These are phyloP conservation scores for Paraphaeosphaeria sporulosa DNA, from an alignment of 2,329 filamentous ascomycete species.

Conservation along the genomic window DNA sequence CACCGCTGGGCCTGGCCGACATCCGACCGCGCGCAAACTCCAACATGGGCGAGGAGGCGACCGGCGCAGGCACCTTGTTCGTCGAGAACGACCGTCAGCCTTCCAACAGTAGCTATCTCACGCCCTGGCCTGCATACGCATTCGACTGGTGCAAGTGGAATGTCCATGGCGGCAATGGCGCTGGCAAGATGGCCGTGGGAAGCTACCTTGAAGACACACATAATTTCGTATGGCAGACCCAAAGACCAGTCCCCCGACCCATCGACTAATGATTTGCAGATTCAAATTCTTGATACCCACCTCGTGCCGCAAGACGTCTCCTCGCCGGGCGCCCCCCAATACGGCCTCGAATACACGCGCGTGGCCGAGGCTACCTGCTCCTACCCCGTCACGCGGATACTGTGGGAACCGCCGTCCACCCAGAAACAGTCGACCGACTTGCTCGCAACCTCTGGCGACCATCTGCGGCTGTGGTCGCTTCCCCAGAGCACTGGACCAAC, in stretches of 20 bases:
- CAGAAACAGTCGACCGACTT: conserved; percentile 96
- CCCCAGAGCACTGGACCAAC: conserved; percentile 62
- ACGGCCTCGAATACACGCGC: conserved; percentile 87
- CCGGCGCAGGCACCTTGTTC: conserved; percentile 64
- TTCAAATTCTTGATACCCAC: conserved; percentile 95
- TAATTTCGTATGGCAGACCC: conserved; percentile 78
- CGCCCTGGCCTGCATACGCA: conserved; percentile 94
- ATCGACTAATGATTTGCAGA: conserved; percentile 61
- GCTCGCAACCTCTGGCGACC: conserved; percentile 92
- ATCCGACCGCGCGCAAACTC: conserved; percentile 89
- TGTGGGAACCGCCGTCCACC: conserved; percentile 95
- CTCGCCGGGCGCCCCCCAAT: conserved; percentile 73
- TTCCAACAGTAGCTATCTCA: conserved; percentile 88
- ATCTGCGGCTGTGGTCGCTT: conserved; percentile 91
- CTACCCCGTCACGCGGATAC: conserved; percentile 91
- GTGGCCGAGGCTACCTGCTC: conserved; percentile 97
- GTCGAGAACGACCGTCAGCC: conserved; percentile 72
- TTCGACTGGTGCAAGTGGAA: conserved; percentile 99
- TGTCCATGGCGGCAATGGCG: conserved; percentile 71
- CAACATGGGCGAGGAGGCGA: conserved; percentile 74
- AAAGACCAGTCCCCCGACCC: not conserved
- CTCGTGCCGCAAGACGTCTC: conserved; percentile 73
- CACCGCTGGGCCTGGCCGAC: conserved; percentile 88
- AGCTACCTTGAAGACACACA: conserved; percentile 98
- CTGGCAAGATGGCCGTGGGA: conserved; percentile 91